phyloP scores from a whole-genome alignment of 805 yeast genomes.

The Wickerhamomyces kurtzmanii region DNA sequence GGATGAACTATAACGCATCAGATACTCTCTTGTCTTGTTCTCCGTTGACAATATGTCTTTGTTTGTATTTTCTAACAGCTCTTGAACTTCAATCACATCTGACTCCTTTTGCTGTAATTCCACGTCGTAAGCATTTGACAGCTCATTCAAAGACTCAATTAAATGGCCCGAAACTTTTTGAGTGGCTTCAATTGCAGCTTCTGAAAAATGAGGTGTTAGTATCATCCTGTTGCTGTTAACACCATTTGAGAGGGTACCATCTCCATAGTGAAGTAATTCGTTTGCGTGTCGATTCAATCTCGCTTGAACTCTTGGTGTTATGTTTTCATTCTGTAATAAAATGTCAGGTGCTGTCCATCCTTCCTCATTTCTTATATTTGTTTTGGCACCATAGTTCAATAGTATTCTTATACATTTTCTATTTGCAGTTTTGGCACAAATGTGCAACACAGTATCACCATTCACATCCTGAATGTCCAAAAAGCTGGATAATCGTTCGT shows the following conservation, averaged over 20 bases:
- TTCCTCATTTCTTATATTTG: conserved; percentile 27
- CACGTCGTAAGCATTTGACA: conserved; percentile 41
- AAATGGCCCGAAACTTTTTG: conserved; percentile 43
- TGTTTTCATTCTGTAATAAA: conserved; percentile 13
- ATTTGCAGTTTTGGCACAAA: conserved; percentile 56
- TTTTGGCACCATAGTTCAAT: conserved; percentile 36
- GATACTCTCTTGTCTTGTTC: conserved; percentile 10
- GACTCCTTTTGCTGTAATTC: conserved; percentile 46
- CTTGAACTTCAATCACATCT: conserved; percentile 38
- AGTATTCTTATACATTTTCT: conserved; percentile 39
- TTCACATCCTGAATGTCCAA: conserved; percentile 60
- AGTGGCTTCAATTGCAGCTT: conserved; percentile 42
- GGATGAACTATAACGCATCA: too few relatives aligned
- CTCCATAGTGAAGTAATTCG: not conserved
- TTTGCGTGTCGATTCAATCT: conserved; percentile 12
- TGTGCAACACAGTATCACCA: conserved; percentile 74
- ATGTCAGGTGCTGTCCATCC: conserved; percentile 17
- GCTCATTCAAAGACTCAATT: conserved; percentile 33
- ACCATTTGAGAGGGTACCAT: conserved; percentile 7
- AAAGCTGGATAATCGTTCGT: conserved; percentile 49
- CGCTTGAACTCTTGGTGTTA: conserved; percentile 13
- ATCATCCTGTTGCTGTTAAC: conserved; percentile 5
- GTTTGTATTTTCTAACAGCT: conserved; percentile 29
- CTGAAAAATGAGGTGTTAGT: conserved; percentile 34
- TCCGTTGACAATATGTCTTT: conserved; percentile 27